phyloP scores from a whole-genome alignment of 2,329 filamentous ascomycete genomes.

The Neofusicoccum kwambonambiense region DNA sequence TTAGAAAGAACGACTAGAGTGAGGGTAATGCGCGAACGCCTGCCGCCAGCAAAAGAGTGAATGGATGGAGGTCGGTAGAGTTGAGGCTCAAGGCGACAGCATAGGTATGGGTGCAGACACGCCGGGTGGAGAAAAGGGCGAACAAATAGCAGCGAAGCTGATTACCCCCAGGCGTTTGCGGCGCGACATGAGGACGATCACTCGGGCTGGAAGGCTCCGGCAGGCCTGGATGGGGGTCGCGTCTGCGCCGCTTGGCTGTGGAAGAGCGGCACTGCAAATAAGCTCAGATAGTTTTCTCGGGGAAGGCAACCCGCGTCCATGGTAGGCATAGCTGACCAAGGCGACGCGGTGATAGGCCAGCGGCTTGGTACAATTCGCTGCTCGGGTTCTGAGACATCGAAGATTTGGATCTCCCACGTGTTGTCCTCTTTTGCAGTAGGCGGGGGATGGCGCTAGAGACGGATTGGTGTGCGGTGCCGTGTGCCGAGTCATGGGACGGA shows the following conservation, averaged over 20 bases:
- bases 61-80: constrained; percentile 12
- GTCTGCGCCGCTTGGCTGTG: neutral
- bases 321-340: neutral
- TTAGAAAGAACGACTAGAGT: constrained; percentile 15
- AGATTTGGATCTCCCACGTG: constrained; percentile 11
- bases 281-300: neutral
- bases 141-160: constrained; percentile 11
- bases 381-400: neutral
- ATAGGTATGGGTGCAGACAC: neutral
- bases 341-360: neutral
- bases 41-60: constrained; percentile 13
- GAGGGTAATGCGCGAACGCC: constrained; percentile 2
- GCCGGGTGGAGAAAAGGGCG: neutral
- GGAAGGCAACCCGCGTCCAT: neutral
- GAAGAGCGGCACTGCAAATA: neutral
- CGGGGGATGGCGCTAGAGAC: neutral
- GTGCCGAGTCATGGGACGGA: constrained; percentile 2
- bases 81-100: constrained; percentile 7
- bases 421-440: neutral
- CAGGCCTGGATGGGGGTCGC: neutral
- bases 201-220: neutral
- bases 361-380: neutral
- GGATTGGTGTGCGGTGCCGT: neutral
- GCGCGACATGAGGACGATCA: neutral
- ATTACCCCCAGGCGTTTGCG: neutral